Evolutionary conservation across 2,329 filamentous ascomycete genomes (phyloP).

Genomic region (Penicillium sp.): DNA sequence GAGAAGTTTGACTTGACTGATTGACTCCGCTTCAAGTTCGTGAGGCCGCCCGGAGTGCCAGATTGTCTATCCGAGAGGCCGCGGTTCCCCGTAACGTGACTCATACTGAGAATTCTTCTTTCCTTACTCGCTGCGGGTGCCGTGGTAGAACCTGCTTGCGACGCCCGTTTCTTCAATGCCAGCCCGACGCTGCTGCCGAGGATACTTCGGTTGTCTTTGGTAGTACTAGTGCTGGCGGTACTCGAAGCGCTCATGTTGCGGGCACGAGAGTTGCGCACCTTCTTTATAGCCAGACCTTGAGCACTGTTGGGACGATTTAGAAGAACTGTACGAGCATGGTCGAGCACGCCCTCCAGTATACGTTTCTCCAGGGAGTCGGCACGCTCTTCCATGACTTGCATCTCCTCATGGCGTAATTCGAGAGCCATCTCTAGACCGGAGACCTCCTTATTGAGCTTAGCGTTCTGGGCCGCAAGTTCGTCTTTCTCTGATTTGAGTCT

Average conservation of each 20-base stretch:
- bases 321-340: conserved; percentile 84
- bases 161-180: conserved; percentile 56
- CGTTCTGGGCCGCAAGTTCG: conserved; percentile 76
- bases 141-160: conserved; percentile 48
- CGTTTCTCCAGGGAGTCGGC: conserved; percentile 89
- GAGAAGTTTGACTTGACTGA: conserved; percentile 70
- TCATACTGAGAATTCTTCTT: conserved; percentile 86
- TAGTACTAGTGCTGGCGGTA: conserved; percentile 38
- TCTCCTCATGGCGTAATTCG: conserved; percentile 84
- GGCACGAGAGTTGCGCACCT: conserved; percentile 52
- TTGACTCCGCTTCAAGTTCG: conserved; percentile 75
- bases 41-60: conserved; percentile 46
- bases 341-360: conserved; percentile 93
- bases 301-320: conserved; percentile 70
- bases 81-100: conserved; percentile 81
- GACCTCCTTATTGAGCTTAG: conserved; percentile 80
- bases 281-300: conserved; percentile 57
- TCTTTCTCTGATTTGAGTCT: conserved; percentile 60
- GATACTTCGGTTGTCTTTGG: conserved; percentile 41
- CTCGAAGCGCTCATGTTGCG: conserved; percentile 42
- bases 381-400: conserved; percentile 86
- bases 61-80: conserved; percentile 38
- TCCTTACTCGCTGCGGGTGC: conserved; percentile 58
- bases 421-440: conserved; percentile 90
- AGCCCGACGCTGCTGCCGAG: conserved; percentile 51